Conservation (phyloP, 2,329 filamentous ascomycete species). For the Apiospora kogelbergensis region DNA sequence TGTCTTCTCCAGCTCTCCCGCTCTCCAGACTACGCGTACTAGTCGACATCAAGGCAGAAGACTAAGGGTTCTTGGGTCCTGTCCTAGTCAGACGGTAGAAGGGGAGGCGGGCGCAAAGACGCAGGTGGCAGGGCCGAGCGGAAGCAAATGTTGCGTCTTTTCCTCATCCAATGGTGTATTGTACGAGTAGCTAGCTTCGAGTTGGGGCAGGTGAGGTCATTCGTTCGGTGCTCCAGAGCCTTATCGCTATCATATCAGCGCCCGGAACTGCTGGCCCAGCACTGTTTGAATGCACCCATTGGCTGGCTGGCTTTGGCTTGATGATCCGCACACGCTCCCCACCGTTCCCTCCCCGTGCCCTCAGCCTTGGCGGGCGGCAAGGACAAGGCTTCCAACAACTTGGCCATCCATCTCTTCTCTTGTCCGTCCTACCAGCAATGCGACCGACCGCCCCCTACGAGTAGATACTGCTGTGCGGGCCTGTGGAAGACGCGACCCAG, state of each 20-base stretch:
- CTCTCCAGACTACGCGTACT: not conserved
- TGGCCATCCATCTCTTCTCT: not conserved
- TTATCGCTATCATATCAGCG: not conserved
- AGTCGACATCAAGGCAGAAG: not conserved
- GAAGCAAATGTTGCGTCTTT: not conserved
- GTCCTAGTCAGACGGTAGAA: not conserved
- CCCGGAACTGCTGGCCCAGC: not conserved
- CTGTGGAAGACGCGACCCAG: conserved; percentile 11
- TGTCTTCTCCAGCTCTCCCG: not conserved
- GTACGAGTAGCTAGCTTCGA: not conserved
- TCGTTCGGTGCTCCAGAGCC: not conserved
- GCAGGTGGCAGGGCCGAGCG: not conserved
- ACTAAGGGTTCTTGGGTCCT: too few relatives aligned
- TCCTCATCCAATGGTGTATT: not conserved
- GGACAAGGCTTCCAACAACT: not conserved
- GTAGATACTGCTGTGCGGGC: not conserved
- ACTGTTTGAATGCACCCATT: not conserved
- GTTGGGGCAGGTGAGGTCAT: not conserved
- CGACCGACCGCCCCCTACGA: not conserved
- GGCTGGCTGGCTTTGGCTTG: not conserved
- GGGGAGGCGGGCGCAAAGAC: not conserved
- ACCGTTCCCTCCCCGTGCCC: not conserved
- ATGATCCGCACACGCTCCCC: not conserved
- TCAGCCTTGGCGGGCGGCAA: conserved; percentile 9
- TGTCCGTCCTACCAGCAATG: not conserved